Conservation (phyloP, 345 rosid genomes). For the Gynandropsis gynandra region DNA sequence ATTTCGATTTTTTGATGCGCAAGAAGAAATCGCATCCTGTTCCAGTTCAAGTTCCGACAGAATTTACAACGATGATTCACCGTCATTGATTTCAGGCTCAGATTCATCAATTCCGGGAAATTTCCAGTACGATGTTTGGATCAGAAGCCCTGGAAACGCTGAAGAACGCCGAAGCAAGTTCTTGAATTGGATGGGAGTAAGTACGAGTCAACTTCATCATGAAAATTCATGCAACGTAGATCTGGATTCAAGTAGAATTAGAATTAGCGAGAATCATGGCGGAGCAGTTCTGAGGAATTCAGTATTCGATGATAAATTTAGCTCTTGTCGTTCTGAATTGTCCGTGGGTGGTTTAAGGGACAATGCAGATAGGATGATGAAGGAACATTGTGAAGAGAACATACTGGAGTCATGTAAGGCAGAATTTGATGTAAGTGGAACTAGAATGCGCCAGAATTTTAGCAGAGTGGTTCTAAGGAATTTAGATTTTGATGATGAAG, state of each 20-base stretch:
- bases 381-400: slow-evolving; percentile 12
- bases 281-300: slow-evolving; percentile 44
- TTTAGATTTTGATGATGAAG: slow-evolving; percentile 20
- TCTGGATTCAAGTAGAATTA: slow-evolving; percentile 9
- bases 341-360: slow-evolving; percentile 24
- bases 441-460: slow-evolving; percentile 18
- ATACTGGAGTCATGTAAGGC: too few relatives aligned
- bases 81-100: slow-evolving; percentile 8
- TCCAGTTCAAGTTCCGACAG: slow-evolving; percentile 17
- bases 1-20: slow-evolving; percentile 63
- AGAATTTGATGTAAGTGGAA: slow-evolving; percentile 32
- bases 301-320: slow-evolving; percentile 43
- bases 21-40: slow-evolving; percentile 46
- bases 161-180: slow-evolving; percentile 51
- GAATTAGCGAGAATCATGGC: slow-evolving; percentile 10
- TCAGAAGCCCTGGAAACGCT: slow-evolving; percentile 47
- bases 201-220: slow-evolving; percentile 1
- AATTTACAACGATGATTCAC: slow-evolving; percentile 7
- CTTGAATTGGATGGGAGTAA: slow-evolving; percentile 50
- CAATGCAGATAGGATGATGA: slow-evolving; percentile 18
- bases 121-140: slow-evolving; percentile 58
- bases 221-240: slow-evolving; percentile 23
- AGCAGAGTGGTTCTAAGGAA: slow-evolving; percentile 49
- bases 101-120: slow-evolving; percentile 21
- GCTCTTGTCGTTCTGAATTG: slow-evolving; percentile 40